Evolutionary conservation across 169 alveolate genomes (phyloP).

Genomic region (Babesia ovis): DNA sequence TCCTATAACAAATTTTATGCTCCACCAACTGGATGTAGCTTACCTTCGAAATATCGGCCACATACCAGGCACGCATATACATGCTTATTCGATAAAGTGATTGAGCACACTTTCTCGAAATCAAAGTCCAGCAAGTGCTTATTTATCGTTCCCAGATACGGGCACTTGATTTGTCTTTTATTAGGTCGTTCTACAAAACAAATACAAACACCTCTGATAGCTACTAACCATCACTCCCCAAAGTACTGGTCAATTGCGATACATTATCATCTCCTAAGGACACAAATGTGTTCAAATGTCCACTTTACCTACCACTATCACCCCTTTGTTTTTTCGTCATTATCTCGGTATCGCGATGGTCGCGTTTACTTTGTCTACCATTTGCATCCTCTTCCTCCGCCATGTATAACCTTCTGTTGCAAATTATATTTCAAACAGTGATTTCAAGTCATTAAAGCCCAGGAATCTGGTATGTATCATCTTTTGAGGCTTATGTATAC

Average conservation of each 20-base stretch:
- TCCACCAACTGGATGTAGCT: neutral
- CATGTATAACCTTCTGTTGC: neutral
- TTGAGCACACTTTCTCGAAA: constrained; percentile 95
- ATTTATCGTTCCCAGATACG: constrained; percentile 93
- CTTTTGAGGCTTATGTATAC: too few species aligned
- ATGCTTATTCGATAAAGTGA: constrained; percentile 92
- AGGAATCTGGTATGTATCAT: too few species aligned
- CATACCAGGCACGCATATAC: constrained; percentile 97
- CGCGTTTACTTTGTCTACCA: neutral
- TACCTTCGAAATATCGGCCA: constrained; percentile 96
- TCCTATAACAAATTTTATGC: constrained; percentile 60
- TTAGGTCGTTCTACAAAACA: neutral
- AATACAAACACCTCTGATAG: too few species aligned
- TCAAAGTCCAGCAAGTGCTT: constrained; percentile 96
- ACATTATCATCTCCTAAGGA: neutral
- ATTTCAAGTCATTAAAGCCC: too few species aligned
- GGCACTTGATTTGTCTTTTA: constrained; percentile 80
- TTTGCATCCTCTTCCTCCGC: neutral
- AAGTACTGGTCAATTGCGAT: neutral
- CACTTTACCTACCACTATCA: neutral
- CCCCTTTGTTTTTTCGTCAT: neutral
- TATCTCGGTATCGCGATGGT: neutral
- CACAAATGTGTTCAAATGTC: too few species aligned
- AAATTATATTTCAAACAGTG: too few species aligned
- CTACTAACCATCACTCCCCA: too few species aligned